Evolutionary conservation across 2,329 filamentous ascomycete species (phyloP), one percentile per base, ranked within the genome.

Genomic region (Penicillium sp.): DNA sequence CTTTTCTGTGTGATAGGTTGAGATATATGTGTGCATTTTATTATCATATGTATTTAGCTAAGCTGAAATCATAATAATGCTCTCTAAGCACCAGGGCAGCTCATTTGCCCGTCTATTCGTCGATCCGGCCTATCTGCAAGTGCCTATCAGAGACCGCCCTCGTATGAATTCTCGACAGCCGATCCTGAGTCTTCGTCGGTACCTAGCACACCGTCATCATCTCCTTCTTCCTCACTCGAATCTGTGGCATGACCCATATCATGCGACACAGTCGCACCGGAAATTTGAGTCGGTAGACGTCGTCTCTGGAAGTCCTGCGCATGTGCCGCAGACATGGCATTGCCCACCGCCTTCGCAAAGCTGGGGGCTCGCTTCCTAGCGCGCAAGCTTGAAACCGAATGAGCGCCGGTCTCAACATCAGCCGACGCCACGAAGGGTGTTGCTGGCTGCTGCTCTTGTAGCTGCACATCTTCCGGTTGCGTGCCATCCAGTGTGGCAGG

Each of bases 261-360:
- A 26, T 58, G 61, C 3, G 66, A 59, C 6, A 69, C 63, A 24
- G 59, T 62, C 14, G 66, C 65, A 7, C 62, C 65, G 3, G 62
- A 60, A 11, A 73, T 63, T 10, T 72, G 63, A 28, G 74, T 73
- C 0, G 76, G 75, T 23, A 74, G 77, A 52, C 81, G 78, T 65
- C 81, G 86, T 72, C 93, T 86, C 69, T 94, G 87, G 65, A 96
- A 97, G 69, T 97, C 91, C 66, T 95, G 86, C 50, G 81, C 85
- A 66, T 97, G 93, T 5, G 91, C 91, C 16, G 31, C 10, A 51
- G 84, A 79, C 3, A 88, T 86, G 56, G 96, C 76, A n/a, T 89
- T 82, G 11, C 4, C 79, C 81, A 10, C 84, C 76, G 1, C 68
- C 9, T 81, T 68, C 6, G 69, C 74, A 18, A 57, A 56, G 14